These are phyloP conservation scores for Aspergillus affinis DNA, from an alignment of 495 filamentous ascomycete species.

Conservation along the genomic window DNA sequence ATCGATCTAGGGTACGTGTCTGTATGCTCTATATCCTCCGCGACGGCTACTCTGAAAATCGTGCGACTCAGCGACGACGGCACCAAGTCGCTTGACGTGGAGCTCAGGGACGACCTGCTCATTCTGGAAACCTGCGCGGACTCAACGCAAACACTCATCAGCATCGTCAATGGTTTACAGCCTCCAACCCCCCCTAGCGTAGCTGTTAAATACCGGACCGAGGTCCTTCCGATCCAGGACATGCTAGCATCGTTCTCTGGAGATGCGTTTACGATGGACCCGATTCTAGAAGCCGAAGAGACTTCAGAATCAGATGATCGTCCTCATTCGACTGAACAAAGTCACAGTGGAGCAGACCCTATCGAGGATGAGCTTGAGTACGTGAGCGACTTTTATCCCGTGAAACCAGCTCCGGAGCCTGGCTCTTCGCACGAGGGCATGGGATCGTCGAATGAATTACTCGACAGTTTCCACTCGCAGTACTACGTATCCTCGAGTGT, in stretches of 20 bases:
- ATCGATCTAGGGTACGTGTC: slow-evolving; percentile 75
- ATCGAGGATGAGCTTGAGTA: slow-evolving; percentile 58
- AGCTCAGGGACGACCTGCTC: slow-evolving; percentile 79
- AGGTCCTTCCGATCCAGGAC: slow-evolving; percentile 80
- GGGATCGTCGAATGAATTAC: slow-evolving; percentile 52
- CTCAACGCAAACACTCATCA: slow-evolving; percentile 90
- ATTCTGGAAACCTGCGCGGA: slow-evolving; percentile 95
- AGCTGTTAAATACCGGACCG: slow-evolving; percentile 80
- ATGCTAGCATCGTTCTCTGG: slow-evolving; percentile 88
- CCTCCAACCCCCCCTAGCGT: slow-evolving; percentile 80
- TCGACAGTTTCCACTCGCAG: slow-evolving; percentile 63
- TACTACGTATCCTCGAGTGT: slow-evolving; percentile 51
- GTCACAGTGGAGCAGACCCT: slow-evolving; percentile 23
- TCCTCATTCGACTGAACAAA: slow-evolving; percentile 16
- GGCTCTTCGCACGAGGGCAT: slow-evolving; percentile 42
- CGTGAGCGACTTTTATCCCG: slow-evolving; percentile 62
- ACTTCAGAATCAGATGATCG: slow-evolving; percentile 14
- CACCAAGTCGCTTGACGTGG: slow-evolving; percentile 70
- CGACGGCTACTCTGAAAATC: slow-evolving; percentile 61
- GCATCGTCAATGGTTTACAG: slow-evolving; percentile 73
- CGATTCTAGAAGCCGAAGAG: slow-evolving; percentile 15
- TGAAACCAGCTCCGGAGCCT: slow-evolving; percentile 32
- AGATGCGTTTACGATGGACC: slow-evolving; percentile 64
- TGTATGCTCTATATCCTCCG: slow-evolving; percentile 79
- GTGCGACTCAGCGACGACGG: slow-evolving; percentile 50